Base-by-base conservation (phyloP, 257 asterid genomes). In the Parsonsia alboflavescens region DNA sequence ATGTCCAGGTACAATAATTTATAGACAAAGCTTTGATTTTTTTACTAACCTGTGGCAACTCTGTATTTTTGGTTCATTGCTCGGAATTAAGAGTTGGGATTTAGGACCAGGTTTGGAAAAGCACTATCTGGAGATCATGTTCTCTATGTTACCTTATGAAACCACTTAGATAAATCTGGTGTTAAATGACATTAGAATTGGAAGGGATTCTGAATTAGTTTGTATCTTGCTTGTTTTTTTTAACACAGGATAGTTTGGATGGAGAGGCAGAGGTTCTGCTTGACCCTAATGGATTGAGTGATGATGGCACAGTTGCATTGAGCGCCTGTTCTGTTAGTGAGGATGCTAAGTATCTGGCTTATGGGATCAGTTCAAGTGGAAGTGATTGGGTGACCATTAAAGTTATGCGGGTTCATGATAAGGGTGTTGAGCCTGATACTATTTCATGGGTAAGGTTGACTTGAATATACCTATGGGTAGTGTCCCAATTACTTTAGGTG, bases 381-480 rank as follows among this genome's bases (percentile, higher is more conserved):
- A 95, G 99, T 49, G 98, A 95, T 79, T 95, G 99, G 98, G 93
- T 92, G 36, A 95, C 94, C 67, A 79, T 92, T 73, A 90, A 85
- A 81, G 93, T 95, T 64, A 79, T 90, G 90, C 83, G 85, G 64
- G 78, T 90, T 74, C 89, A 89, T 67, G 92, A 87, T 80, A 95
- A 87, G 81, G 73, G n/a, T 44, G 77, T 57, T 2, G 88, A 80
- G 88, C 84, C 90, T 45, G 97, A 95, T 80, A 81, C 86, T 52
- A 69, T 95, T 82, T 89, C 96, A 36, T 95, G 98, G 98, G 99
- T 92, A 86, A 76, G 65, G 22, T 22, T 0, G 21, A 63, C 30
- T 72, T 30, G 45, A n/a, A 39, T 2, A 3, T 10, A 11, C 71
- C 44, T 75, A 8, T 50, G 33, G 33, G 4, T 19, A 10, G n/a